Evolutionary conservation across 2,329 filamentous ascomycete genomes (phyloP).

Genomic region (Fusarium sp.): DNA sequence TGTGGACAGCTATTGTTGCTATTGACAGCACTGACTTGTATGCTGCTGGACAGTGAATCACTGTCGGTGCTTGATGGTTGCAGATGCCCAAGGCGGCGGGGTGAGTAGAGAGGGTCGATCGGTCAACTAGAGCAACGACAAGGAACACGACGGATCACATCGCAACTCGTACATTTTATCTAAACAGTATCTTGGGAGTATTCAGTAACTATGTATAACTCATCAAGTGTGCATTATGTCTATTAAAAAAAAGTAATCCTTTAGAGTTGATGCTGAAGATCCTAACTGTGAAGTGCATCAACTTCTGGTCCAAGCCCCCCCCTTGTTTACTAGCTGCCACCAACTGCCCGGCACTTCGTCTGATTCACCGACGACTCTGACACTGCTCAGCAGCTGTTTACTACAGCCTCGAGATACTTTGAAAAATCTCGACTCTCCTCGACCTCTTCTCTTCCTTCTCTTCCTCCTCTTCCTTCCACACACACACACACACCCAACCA

Average conservation of each 20-base stretch:
- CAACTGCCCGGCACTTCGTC: not conserved
- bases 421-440: not conserved
- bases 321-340: not conserved
- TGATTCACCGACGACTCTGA: not conserved
- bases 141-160: not conserved
- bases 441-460: not conserved
- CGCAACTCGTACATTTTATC: not conserved
- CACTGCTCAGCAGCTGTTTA: not conserved
- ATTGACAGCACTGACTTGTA: not conserved
- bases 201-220: not conserved
- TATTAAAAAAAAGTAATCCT: not conserved
- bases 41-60: not conserved
- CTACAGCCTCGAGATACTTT: not conserved
- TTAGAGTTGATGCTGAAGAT: not conserved
- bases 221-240: rapidly evolving
- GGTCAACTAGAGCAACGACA: not conserved
- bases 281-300: not conserved
- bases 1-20: not conserved
- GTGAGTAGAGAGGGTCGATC: not conserved
- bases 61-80: not conserved
- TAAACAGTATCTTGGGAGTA: not conserved
- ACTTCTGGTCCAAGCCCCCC: not conserved
- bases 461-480: not conserved
- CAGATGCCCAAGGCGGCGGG: not conserved
- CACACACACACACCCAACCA: not conserved